Base-by-base conservation (phyloP, 495 filamentous ascomycete genomes). In the Polyplosphaeria fusca region DNA sequence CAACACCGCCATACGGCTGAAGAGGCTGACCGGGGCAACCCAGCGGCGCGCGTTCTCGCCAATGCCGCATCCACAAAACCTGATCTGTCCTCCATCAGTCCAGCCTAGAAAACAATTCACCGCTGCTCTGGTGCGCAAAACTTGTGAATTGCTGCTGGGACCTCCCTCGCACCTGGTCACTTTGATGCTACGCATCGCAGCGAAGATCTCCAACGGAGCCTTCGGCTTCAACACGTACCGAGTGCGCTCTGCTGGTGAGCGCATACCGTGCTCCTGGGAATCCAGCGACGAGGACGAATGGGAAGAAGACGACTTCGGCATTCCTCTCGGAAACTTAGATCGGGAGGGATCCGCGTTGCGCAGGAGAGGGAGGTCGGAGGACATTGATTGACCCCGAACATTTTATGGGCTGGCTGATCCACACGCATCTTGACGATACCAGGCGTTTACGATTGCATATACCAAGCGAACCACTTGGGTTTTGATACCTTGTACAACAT, bases 171-270 rank as follows among this genome's bases (percentile, higher is more conserved):
- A 88, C 55, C 77, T 95, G 5, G 76, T 95, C 30, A 76, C 82
- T 5, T 71, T 93, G 37, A 87, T 95, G 76, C 76, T 95, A 5
- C 82, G 82, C 46, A 86, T 95, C 25, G 88, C 90, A 2, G 83
- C 86, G 0, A 81, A 79, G 32, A 87, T 94, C 16, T 57, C 82
- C 0, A 80, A 84, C 19, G 86, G 83, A 3, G 79, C 81, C 1
- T 76, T 60, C 19, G 43, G 62, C 2, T 65, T 56, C 47, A 49
- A 49, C 22, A 65, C 62, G 1, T 65, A 65, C 30, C 56, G 57
- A 5, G 57, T 65, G 4, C 56, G 46, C 5, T 42, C 46, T 19
- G 55, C 35, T 1, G 79, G 77, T 4, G 76, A 80, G 52, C 64
- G 65, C 62, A 79, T 82, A 19, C 73, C 75, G 2, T 77, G 79